phyloP scores from a whole-genome alignment of 306 rosid species.

The Corylus heterophylla region DNA sequence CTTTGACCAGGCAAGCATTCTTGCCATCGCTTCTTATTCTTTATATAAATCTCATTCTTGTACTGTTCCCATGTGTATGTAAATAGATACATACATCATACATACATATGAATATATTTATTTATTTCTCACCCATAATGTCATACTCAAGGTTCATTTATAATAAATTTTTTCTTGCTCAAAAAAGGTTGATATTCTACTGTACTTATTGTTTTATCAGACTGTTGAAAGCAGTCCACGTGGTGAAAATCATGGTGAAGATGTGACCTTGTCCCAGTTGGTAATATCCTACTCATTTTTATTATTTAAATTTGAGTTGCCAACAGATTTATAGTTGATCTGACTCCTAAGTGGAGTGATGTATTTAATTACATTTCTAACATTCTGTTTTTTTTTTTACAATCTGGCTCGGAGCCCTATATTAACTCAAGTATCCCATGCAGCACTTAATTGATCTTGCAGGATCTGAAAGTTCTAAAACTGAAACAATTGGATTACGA shows the following conservation, averaged over 20 bases:
- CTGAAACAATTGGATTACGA: slow-evolving; percentile 82
- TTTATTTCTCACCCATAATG: background rate
- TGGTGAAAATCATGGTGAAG: slow-evolving; percentile 69
- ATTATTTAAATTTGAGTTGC: slow-evolving; percentile 19
- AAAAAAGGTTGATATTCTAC: slow-evolving; percentile 1
- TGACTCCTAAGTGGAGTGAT: slow-evolving; percentile 7
- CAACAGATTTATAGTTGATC: slow-evolving; percentile 11
- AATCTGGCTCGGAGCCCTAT: slow-evolving; percentile 15
- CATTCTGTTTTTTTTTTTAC: background rate
- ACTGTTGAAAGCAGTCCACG: slow-evolving; percentile 79
- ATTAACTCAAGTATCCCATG: slow-evolving; percentile 30
- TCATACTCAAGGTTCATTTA: background rate
- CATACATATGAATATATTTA: no score
- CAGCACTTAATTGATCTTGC: slow-evolving; percentile 97
- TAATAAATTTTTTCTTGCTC: background rate
- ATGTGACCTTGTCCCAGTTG: slow-evolving; percentile 79
- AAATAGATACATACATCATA: background rate
- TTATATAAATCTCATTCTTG: background rate
- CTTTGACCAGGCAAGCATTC: background rate
- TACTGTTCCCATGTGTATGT: background rate
- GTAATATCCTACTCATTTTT: slow-evolving; percentile 34
- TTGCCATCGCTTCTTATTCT: background rate
- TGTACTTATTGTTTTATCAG: slow-evolving; percentile 37
- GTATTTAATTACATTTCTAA: slow-evolving; percentile 12
- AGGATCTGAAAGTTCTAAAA: slow-evolving; percentile 92